Percentiles rank a stretch among this genome's conserved stretches.
These are phyloP conservation scores for Pulveroboletus sp. DNA, from an alignment of 768 basidiomycete genomes.

Conservation along the genomic window DNA sequence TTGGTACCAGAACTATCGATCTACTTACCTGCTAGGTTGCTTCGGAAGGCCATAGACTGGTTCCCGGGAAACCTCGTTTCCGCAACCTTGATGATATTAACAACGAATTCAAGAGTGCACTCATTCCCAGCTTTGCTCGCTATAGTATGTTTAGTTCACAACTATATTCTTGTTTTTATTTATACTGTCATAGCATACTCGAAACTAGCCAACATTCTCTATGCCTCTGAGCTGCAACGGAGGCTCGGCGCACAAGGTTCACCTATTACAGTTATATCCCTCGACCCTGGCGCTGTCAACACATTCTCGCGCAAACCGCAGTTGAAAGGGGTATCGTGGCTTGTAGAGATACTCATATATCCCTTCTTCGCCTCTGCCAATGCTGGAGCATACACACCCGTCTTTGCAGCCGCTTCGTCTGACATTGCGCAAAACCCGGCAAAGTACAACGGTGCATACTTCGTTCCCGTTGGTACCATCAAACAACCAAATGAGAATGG, in stretches of 20 bases:
- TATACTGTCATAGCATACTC: conserved; percentile 36
- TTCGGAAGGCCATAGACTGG: conserved; percentile 27
- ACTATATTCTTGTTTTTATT: neutral
- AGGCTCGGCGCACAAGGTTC: conserved; percentile 33
- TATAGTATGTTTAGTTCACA: conserved; percentile 31
- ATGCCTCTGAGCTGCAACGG: conserved; percentile 48
- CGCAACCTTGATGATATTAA: conserved; percentile 36
- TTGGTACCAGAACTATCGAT: neutral
- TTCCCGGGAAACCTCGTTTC: conserved; percentile 26
- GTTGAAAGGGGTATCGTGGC: conserved; percentile 14
- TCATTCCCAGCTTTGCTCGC: conserved; percentile 16
- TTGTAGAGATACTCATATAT: conserved; percentile 18
- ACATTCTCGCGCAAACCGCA: conserved; percentile 28
- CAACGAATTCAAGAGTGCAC: conserved; percentile 27
- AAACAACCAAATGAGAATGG: conserved; percentile 9
- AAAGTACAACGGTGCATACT: conserved; percentile 31
- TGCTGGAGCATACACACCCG: conserved; percentile 26
- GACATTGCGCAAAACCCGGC: conserved; percentile 17
- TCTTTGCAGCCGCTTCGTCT: conserved; percentile 30
- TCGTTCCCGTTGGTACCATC: conserved; percentile 26
- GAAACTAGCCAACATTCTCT: conserved; percentile 53
- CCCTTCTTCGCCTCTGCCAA: conserved; percentile 18
- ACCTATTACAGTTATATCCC: conserved; percentile 25
- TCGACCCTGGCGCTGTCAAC: conserved; percentile 32
- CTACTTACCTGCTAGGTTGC: conserved; percentile 26